Percentiles rank a stretch among this genome's conserved stretches.
Conservation (phyloP, 2,329 filamentous ascomycete genomes). For the Nannizziopsis arthrosporioides region DNA sequence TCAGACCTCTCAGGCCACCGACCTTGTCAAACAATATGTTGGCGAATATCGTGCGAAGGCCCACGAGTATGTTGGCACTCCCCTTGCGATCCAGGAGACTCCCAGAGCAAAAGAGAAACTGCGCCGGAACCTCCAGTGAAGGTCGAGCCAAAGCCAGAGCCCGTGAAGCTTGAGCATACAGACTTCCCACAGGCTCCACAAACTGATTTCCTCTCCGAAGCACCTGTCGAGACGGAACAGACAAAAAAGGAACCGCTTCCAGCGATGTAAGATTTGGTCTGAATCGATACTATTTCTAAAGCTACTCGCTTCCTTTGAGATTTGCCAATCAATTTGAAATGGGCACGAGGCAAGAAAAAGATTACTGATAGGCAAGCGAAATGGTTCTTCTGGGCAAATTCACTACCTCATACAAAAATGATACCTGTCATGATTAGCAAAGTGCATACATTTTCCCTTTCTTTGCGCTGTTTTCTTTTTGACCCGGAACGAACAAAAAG, state of each 20-base stretch:
- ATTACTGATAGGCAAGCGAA: background rate
- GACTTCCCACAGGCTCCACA: constrained; percentile 36
- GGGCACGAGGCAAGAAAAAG: background rate
- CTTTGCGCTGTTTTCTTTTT: background rate
- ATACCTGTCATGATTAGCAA: background rate
- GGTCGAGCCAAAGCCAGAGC: constrained; percentile 27
- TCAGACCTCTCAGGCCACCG: constrained; percentile 47
- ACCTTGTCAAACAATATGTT: constrained; percentile 47
- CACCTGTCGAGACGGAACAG: constrained; percentile 4
- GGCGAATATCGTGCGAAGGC: constrained; percentile 51
- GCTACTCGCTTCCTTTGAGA: background rate
- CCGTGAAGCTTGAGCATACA: constrained; percentile 18
- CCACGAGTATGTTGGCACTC: constrained; percentile 41
- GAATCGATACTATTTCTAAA: background rate
- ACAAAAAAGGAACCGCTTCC: constrained; percentile 2
- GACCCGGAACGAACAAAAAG: background rate
- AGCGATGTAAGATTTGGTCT: constrained; percentile 1
- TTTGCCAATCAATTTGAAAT: background rate
- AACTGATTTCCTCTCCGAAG: constrained; percentile 17
- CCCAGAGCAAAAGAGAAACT: constrained; percentile 12
- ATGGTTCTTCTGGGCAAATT: background rate
- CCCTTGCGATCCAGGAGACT: constrained; percentile 18
- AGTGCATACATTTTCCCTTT: background rate
- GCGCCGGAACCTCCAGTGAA: constrained; percentile 1
- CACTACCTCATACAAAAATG: background rate